Evolutionary conservation across 352 stramenopile species (phyloP), one percentile per base, ranked within the genome.

Genomic region (Phytophthora hybrid): DNA sequence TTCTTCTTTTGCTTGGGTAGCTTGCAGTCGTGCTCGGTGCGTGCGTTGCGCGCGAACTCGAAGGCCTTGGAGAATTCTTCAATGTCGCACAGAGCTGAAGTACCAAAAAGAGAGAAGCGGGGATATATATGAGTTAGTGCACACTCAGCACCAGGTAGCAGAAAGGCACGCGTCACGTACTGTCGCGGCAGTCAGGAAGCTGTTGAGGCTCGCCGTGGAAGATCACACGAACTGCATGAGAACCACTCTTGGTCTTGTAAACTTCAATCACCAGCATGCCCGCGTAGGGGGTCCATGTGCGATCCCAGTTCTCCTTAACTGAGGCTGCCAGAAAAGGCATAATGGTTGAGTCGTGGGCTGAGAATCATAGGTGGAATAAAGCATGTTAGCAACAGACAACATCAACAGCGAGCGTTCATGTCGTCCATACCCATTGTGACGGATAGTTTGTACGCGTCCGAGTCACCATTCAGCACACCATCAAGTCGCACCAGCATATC

Each of bases 211-310:
- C 67, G 65, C 89, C 89, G 56, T 93, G 85, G 79, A 93, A 94
- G 47, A 96, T 66, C 69, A 93, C 79, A 16, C 89, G 89, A 60
- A 82, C 80, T 0, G 77, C 85, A 55, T 92, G 83, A 18, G 74
- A 87, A 18, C 68, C 76, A 16, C 34, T 74, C 66, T 91, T 92
- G 4, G 81, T 84, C 82, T 93, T 93, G 87, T 96, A 96, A 0
- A 96, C 52, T 76, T 96, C 90, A 29, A 94, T 81, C 26, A 79
- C 66, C 47, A 96, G 74, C 79, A 93, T 81, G 19, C 85, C 87
- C 13, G 90, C 90, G 71, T 96, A 96, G 26, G 90, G 88, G 34
- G 90, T 95, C 90, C 90, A 96, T 32, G 81, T 90, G 66, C 87
- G 84, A 53, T 94, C 82, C 90, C 90, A 96, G 26, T 93, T 90